Base-by-base conservation (phyloP, 2,329 filamentous ascomycete genomes). In the Didymella lethalis region DNA sequence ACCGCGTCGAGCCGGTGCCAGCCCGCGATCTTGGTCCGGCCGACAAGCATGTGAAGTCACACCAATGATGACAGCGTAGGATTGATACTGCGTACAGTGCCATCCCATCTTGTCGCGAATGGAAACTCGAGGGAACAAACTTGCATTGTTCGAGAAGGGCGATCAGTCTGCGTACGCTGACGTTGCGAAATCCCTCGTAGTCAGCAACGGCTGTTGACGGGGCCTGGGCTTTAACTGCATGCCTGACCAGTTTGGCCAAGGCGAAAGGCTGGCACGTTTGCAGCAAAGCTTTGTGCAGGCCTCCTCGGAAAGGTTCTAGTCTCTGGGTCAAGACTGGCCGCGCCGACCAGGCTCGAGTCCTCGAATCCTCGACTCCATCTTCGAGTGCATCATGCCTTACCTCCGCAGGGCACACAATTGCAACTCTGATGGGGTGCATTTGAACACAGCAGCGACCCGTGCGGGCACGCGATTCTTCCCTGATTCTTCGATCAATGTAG, bases 41-140 rank as follows among this genome's bases (percentile, higher is more conserved):
- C 54, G 54, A 51, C 31, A 20, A 29, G 46, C 50, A 54, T 50
- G 56, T 59, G 46, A 54, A 51, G 56, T 59, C 47, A 41, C 50
- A 59, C 56, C 50, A 50, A 43, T 41, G n/a, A 54, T 50, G 46
- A 54, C 56, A 54, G 47, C 56, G 56, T 59, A 59, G 56, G 56
- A 54, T 59, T 38, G 46, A 50, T 50, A 25, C 56, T 38, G 31
- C 47, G 32, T 41, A 46, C 56, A 47, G 36, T 36, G 26, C 46
- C 50, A 43, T 46, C 41, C 47, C 34, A 47, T 41, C 28, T 38
- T 43, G 5, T 54, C 50, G 46, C 41, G 47, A 51, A 43, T n/a
- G 46, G 50, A 50, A 46, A 46, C 18, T 41, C 40, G 26, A 50
- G 25, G 18, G 50, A 59, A 49, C 26, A 36, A 41, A 25, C 26